Evolutionary conservation across 2,329 filamentous ascomycete species (phyloP).

Genomic region (Mycocentrospora acerina): DNA sequence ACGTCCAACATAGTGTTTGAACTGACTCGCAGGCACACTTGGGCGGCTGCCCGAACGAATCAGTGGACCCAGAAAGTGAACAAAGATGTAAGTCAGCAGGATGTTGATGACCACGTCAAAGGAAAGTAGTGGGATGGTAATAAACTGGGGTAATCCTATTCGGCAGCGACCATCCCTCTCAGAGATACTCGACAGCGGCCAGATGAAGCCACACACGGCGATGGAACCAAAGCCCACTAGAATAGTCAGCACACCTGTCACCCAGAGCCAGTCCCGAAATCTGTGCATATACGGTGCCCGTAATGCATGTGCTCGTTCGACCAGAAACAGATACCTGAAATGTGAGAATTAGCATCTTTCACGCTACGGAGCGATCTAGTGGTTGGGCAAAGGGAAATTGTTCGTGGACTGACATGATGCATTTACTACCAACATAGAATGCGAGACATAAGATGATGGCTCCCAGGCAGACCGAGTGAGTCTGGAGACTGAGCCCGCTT

Average conservation of each 20-base stretch:
- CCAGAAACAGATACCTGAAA: conserved; percentile 44
- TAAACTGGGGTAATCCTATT: conserved; percentile 42
- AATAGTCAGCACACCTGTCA: conserved; percentile 29
- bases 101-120: conserved; percentile 45
- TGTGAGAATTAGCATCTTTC: background rate
- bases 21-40: conserved; percentile 10
- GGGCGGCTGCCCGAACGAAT: conserved; percentile 17
- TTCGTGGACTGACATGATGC: conserved; percentile 11
- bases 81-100: conserved; percentile 43
- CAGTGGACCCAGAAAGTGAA: conserved; percentile 39
- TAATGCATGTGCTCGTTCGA: conserved; percentile 45
- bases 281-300: conserved; percentile 36
- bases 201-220: conserved; percentile 28
- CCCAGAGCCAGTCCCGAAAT: conserved; percentile 38
- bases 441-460: conserved; percentile 42
- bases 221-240: conserved; percentile 32
- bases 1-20: conserved; percentile 16
- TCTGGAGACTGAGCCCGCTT: conserved; percentile 31
- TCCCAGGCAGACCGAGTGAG: conserved; percentile 28
- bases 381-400: too few relatives aligned
- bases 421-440: conserved; percentile 26
- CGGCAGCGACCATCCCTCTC: conserved; percentile 37
- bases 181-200: conserved; percentile 36
- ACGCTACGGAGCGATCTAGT: too few relatives aligned
- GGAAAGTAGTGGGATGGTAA: conserved; percentile 39